A percentile compares a stretch with the other conserved stretches of the same genome.
Conservation (phyloP, 106 monocot genomes). For the Dendrobium huoshanense region DNA sequence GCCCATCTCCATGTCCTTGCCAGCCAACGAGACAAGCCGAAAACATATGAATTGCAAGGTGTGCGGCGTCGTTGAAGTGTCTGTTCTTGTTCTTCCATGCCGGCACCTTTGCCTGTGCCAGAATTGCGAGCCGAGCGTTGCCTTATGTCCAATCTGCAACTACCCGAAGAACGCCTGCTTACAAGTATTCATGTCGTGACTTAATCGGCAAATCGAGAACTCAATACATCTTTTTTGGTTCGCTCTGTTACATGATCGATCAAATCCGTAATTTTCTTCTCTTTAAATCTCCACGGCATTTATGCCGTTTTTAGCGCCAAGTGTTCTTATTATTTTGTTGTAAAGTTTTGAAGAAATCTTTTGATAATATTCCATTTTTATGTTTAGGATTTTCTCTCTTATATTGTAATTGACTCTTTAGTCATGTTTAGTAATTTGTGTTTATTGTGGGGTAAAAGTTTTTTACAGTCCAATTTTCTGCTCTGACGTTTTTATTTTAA, state of each 20-base stretch:
- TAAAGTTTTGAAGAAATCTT: too few relatives aligned
- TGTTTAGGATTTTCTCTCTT: too few relatives aligned
- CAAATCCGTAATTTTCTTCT: background rate
- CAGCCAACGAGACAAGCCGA: background rate
- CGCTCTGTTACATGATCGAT: background rate
- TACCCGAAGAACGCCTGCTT: constrained; percentile 23
- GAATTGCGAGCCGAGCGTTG: constrained; percentile 15
- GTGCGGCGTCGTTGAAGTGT: constrained; percentile 12
- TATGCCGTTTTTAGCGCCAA: background rate
- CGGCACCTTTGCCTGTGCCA: constrained; percentile 31
- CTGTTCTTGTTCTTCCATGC: constrained; percentile 29
- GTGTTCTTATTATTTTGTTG: background rate
- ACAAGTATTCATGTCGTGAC: constrained; percentile 11
- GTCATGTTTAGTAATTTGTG: too few relatives aligned
- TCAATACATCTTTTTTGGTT: background rate
- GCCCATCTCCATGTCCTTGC: background rate
- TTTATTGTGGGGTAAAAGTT: too few relatives aligned
- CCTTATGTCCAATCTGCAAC: constrained; percentile 23
- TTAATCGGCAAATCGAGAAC: background rate
- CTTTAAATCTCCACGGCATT: background rate
- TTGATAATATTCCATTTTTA: too few relatives aligned
- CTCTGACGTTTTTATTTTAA: too few relatives aligned
- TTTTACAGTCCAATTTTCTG: too few relatives aligned
- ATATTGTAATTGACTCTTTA: too few relatives aligned
- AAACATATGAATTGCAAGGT: constrained; percentile 7